Percentiles rank a stretch among this genome's conserved stretches.
phyloP scores from a whole-genome alignment of 208 protist genomes.

The Porcisia hertigi region DNA sequence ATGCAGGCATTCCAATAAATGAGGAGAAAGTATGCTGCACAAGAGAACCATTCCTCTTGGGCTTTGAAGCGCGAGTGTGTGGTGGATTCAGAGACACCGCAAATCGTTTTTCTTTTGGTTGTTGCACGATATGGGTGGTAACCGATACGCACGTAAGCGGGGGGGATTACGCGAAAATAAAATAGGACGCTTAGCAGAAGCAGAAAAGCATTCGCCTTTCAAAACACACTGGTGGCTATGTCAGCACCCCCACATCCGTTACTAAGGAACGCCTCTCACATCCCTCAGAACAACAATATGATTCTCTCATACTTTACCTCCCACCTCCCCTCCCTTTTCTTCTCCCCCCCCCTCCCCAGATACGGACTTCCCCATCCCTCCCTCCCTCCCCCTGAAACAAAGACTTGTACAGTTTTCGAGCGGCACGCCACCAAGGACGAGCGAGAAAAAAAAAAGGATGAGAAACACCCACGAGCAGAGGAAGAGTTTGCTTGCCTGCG shows the following conservation, averaged over 20 bases:
- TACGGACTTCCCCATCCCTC: background rate
- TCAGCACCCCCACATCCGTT: background rate
- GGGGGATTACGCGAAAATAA: too few species aligned
- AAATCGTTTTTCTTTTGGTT: too few species aligned
- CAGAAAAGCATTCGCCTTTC: background rate
- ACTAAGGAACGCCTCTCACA: background rate
- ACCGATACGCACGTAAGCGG: background rate
- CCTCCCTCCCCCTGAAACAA: background rate
- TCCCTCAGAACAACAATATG: background rate
- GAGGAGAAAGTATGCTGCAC: background rate
- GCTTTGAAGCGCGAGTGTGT: too few species aligned
- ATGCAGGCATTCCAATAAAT: background rate
- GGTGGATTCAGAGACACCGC: too few species aligned
- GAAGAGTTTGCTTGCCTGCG: background rate
- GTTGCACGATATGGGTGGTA: background rate
- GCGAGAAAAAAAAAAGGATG: background rate
- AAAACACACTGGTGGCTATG: background rate
- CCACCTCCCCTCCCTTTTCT: too few species aligned
- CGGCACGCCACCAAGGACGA: too few species aligned
- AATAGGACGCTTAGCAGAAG: background rate
- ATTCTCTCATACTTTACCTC: background rate
- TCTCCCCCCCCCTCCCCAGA: background rate
- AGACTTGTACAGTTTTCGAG: background rate
- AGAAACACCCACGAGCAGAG: background rate
- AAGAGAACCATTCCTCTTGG: too few species aligned